phyloP scores from a whole-genome alignment of 106 monocot genomes.

The Allium sativum region DNA sequence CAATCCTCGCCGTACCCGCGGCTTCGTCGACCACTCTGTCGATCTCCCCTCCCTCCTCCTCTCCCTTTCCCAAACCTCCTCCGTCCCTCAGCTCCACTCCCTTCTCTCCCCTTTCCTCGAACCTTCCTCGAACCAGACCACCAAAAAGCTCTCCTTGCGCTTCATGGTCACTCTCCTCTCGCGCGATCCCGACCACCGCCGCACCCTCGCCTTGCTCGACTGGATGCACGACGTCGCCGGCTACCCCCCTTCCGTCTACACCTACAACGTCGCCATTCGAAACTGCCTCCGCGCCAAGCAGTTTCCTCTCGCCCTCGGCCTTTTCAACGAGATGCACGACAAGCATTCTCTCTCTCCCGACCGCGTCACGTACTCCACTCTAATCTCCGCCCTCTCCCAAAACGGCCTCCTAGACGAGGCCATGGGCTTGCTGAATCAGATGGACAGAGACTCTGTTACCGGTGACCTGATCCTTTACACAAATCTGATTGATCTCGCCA shows the following conservation, averaged over 20 bases:
- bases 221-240: conserved; percentile 60
- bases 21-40: conserved; percentile 48
- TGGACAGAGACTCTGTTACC: conserved; percentile 43
- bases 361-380: conserved; percentile 73
- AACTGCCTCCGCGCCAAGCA: conserved; percentile 50
- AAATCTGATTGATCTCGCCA: conserved; percentile 60
- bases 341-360: conserved; percentile 37
- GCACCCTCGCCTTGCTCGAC: conserved; percentile 90
- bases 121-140: conserved; percentile 24
- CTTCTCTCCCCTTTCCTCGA: conserved; percentile 68
- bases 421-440: conserved; percentile 57
- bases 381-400: conserved; percentile 55
- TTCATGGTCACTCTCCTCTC: conserved; percentile 83
- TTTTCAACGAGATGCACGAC: conserved; percentile 62
- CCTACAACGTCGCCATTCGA: conserved; percentile 83
- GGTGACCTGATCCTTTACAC: conserved; percentile 66
- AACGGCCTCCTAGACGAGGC: conserved; percentile 59
- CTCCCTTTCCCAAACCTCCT: conserved; percentile 33
- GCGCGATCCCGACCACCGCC: conserved; percentile 45
- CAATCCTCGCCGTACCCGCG: background rate
- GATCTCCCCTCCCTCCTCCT: conserved; percentile 53
- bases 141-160: conserved; percentile 42
- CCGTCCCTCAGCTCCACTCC: conserved; percentile 37
- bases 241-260: conserved; percentile 43
- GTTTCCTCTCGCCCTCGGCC: conserved; percentile 55